A percentile compares a stretch with the other conserved stretches of the same genome.
Conservation (phyloP, 345 rosid genomes). For the Salix udensis region DNA sequence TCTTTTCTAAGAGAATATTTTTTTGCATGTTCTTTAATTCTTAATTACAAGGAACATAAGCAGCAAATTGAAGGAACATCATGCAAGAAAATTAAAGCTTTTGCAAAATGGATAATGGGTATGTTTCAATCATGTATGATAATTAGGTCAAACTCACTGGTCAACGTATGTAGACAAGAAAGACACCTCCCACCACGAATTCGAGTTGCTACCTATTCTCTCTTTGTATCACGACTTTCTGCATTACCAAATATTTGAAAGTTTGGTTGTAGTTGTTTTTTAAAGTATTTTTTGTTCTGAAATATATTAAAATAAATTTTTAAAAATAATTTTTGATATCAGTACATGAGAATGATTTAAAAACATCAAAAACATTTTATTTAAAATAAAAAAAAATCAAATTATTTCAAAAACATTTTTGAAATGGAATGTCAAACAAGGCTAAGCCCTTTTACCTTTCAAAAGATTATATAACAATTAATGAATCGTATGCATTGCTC, state of each 20-base stretch:
- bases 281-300: too few species aligned
- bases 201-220: constrained; percentile 8
- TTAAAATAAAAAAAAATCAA: too few species aligned
- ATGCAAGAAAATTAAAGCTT: constrained; percentile 16
- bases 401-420: too few species aligned
- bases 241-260: too few species aligned
- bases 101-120: constrained; percentile 20
- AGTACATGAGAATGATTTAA: too few species aligned
- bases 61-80: too few species aligned
- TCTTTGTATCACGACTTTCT: too few species aligned
- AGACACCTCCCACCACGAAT: constrained; percentile 31
- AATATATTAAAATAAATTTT: too few species aligned
- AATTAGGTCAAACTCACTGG: constrained; percentile 36
- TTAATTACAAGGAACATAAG: neutral
- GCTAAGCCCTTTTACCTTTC: neutral
- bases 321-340: too few species aligned
- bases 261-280: too few species aligned
- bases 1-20: constrained; percentile 8
- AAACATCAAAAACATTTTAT: too few species aligned
- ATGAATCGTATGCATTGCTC: constrained; percentile 4
- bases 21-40: neutral
- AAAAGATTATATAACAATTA: constrained; percentile 17
- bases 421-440: too few species aligned
- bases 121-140: constrained; percentile 45
- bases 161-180: constrained; percentile 50